These are phyloP conservation scores for Bipolaris victoriae DNA, from an alignment of 2,329 filamentous ascomycete species.

Conservation along the genomic window DNA sequence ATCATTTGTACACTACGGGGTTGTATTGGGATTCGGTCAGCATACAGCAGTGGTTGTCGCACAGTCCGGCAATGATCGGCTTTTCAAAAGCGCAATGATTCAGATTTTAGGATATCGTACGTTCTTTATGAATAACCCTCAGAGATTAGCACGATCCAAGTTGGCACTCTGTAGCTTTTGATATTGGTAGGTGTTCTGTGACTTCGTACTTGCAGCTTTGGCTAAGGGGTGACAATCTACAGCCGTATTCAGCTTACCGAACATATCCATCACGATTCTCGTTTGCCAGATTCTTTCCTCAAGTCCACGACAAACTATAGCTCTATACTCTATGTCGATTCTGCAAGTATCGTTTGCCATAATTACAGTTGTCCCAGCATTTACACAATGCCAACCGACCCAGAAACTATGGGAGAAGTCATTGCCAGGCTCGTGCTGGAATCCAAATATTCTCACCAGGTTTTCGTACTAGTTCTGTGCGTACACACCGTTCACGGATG, in stretches of 20 bases:
- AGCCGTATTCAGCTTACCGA: background rate
- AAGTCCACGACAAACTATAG: background rate
- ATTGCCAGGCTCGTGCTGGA: constrained; percentile 12
- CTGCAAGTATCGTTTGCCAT: background rate
- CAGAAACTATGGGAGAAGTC: constrained; percentile 15
- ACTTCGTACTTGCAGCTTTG: background rate
- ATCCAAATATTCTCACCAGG: constrained; percentile 11
- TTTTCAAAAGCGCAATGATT: constrained; percentile 11
- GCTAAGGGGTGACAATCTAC: background rate
- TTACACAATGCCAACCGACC: constrained; percentile 14
- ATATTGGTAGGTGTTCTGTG: background rate
- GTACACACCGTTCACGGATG: constrained; percentile 15
- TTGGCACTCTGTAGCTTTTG: background rate
- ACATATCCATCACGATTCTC: background rate
- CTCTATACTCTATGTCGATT: background rate
- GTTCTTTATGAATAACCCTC: background rate
- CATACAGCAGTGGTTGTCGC: constrained; percentile 6
- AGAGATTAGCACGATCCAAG: background rate
- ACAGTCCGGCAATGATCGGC: constrained; percentile 5
- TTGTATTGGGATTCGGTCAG: constrained; percentile 13
- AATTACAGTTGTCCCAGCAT: constrained; percentile 12
- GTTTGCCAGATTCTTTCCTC: background rate
- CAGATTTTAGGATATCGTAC: constrained; percentile 19
- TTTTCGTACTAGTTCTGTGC: constrained; percentile 18
- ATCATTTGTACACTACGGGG: constrained; percentile 10